A percentile compares a stretch with the other conserved stretches of the same genome.
These are phyloP conservation scores for Fomitopsis schrenkii DNA, from an alignment of 1,284 basidiomycete species.

Conservation along the genomic window DNA sequence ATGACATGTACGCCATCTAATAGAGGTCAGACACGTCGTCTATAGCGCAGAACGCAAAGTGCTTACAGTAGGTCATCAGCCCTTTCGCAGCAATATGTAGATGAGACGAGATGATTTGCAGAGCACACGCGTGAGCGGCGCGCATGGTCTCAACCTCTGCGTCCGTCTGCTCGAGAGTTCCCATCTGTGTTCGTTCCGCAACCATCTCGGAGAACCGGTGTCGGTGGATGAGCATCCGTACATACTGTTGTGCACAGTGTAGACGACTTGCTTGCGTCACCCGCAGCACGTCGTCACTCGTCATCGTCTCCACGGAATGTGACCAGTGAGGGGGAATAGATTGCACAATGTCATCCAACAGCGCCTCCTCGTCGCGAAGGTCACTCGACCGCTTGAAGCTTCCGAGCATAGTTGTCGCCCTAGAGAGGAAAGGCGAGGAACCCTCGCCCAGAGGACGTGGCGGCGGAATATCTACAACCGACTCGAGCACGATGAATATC, in stretches of 20 bases:
- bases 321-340: slow-evolving; percentile 75
- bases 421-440: slow-evolving; percentile 53
- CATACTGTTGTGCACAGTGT: slow-evolving; percentile 81
- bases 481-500: slow-evolving; percentile 81
- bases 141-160: slow-evolving; percentile 66
- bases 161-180: slow-evolving; percentile 50
- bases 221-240: slow-evolving; percentile 75
- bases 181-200: slow-evolving; percentile 52
- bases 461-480: slow-evolving; percentile 70
- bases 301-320: slow-evolving; percentile 75
- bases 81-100: slow-evolving; percentile 82
- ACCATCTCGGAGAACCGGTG: slow-evolving; percentile 71
- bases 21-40: slow-evolving; percentile 4
- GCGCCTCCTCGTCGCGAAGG: slow-evolving; percentile 71
- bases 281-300: slow-evolving; percentile 82
- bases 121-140: slow-evolving; percentile 65
- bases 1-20: slow-evolving; percentile 90
- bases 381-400: slow-evolving; percentile 55
- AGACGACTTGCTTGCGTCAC: slow-evolving; percentile 84
- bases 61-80: slow-evolving; percentile 88
- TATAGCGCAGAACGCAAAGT: slow-evolving; percentile 14
- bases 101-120: slow-evolving; percentile 80
- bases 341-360: slow-evolving; percentile 75
- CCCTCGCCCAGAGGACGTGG: slow-evolving; percentile 50
- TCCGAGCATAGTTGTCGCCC: slow-evolving; percentile 52